phyloP scores from a whole-genome alignment of 225 moss, liverwort and hornwort species.

The Bryoerythrophyllum caledonicum region DNA sequence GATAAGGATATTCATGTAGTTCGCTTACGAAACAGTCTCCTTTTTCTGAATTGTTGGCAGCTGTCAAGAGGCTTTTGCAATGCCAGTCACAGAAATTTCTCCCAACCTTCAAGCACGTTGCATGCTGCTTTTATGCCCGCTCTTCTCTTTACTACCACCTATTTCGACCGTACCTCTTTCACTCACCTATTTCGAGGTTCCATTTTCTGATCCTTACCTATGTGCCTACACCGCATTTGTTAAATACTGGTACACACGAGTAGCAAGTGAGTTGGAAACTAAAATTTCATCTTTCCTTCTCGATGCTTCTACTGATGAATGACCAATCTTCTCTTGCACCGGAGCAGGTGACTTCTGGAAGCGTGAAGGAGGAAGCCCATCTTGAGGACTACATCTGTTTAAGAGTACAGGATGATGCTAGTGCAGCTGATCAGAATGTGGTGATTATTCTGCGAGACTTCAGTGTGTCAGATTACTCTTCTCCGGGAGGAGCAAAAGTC shows the following conservation, averaged over 20 bases:
- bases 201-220: slow-evolving; percentile 18
- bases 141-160: slow-evolving; percentile 38
- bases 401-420: slow-evolving; percentile 47
- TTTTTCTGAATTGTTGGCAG: slow-evolving; percentile 40
- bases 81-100: slow-evolving; percentile 85
- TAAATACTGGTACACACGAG: slow-evolving; percentile 4
- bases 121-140: slow-evolving; percentile 66
- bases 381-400: slow-evolving; percentile 79
- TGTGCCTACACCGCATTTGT: slow-evolving; percentile 4
- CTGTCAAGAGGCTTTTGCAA: slow-evolving; percentile 88
- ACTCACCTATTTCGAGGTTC: slow-evolving; percentile 77
- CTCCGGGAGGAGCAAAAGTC: slow-evolving; percentile 28
- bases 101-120: slow-evolving; percentile 78
- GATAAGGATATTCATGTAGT: not conserved
- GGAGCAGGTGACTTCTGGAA: slow-evolving; percentile 42
- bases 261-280: slow-evolving; percentile 5
- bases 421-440: slow-evolving; percentile 47
- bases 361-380: slow-evolving; percentile 28
- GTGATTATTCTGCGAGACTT: slow-evolving; percentile 78
- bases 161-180: slow-evolving; percentile 61
- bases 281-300: not conserved
- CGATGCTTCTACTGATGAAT: not conserved
- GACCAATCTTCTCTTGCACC: slow-evolving; percentile 11
- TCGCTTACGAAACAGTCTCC: slow-evolving; percentile 1
- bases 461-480: slow-evolving; percentile 33